Evolutionary conservation across 352 stramenopile species (phyloP).

Genomic region (Pythium periplocum): DNA sequence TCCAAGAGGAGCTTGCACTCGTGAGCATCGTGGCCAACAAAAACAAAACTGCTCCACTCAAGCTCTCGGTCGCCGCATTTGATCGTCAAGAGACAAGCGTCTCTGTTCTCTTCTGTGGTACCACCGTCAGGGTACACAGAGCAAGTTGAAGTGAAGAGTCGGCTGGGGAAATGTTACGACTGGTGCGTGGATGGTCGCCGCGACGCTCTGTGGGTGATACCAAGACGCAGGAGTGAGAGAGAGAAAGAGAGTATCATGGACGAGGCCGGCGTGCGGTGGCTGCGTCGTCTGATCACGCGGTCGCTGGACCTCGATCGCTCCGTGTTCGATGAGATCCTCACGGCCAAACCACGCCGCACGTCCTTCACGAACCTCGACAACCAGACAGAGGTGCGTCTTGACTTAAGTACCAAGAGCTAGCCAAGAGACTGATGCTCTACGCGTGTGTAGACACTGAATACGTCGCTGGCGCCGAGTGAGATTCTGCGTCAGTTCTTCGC

Average conservation of each 20-base stretch:
- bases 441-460: constrained; percentile 13
- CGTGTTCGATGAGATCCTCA: constrained; percentile 51
- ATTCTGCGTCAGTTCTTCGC: constrained; percentile 58
- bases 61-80: too few relatives aligned
- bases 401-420: background rate
- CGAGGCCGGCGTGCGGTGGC: constrained; percentile 43
- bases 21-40: too few relatives aligned
- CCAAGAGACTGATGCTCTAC: background rate
- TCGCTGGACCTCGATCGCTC: constrained; percentile 50
- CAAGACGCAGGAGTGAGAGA: too few relatives aligned
- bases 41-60: too few relatives aligned
- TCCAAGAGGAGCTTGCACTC: too few relatives aligned
- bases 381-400: constrained; percentile 29
- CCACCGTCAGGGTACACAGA: too few relatives aligned
- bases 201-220: too few relatives aligned
- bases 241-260: constrained; percentile 32
- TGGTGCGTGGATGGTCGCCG: too few relatives aligned
- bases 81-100: too few relatives aligned
- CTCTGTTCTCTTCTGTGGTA: too few relatives aligned
- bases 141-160: too few relatives aligned
- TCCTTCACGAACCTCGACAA: constrained; percentile 26
- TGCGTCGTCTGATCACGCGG: constrained; percentile 55
- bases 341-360: constrained; percentile 21
- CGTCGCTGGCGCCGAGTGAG: constrained; percentile 21
- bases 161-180: too few relatives aligned